Evolutionary conservation across 208 protist species (phyloP), one percentile per base, ranked within the genome.

Genomic region (Spongospora subterranea): DNA sequence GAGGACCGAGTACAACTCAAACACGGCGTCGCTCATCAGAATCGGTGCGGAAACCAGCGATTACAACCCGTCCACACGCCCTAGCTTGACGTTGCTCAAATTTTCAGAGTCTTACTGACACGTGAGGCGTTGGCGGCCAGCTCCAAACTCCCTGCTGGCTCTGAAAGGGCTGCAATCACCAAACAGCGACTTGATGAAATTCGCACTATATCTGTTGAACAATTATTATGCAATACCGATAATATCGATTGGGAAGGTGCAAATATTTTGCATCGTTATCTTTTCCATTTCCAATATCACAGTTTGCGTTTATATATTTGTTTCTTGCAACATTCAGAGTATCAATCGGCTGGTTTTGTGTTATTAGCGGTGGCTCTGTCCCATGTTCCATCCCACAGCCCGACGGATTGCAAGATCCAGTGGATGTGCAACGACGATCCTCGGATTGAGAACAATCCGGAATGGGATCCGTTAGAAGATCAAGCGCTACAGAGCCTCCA

Each of bases 341-440:
- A 29, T 60, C 13, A 24, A 29, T 60, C 24, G 6, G 24, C 50
- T 29, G 50, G 13, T 60, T 6, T 60, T 60, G 6, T 24, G n/a
- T n/a, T n/a, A 6, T 60, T 60, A 60, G 71, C 17, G 17, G 35
- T 82, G 17, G 6, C 71, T 6, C n/a, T 82, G 71, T 39, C 71
- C 17, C 71, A 82, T 43, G 71, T 82, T n/a, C 6, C 6, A 43
- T 20, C 6, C 13, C 6, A 82, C 6, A 82, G 40, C 71, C 17
- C 17, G 17, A 20, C 71, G 17, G 71, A 82, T 17, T 82, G 71
- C 71, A 6, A 43, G 35, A 35, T 82, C 13, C 71, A 82, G n/a
- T 82, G 71, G 71, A 82, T 82, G 35, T 82, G 71, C 71, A 82
- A 82, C 71, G 71, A 82, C n/a, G 71, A 82, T 43, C 71, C 71